A percentile compares a stretch with the other conserved stretches of the same genome.
Evolutionary conservation across 2,329 filamentous ascomycete species (phyloP).

Genomic region (Neonectria ditissima): DNA sequence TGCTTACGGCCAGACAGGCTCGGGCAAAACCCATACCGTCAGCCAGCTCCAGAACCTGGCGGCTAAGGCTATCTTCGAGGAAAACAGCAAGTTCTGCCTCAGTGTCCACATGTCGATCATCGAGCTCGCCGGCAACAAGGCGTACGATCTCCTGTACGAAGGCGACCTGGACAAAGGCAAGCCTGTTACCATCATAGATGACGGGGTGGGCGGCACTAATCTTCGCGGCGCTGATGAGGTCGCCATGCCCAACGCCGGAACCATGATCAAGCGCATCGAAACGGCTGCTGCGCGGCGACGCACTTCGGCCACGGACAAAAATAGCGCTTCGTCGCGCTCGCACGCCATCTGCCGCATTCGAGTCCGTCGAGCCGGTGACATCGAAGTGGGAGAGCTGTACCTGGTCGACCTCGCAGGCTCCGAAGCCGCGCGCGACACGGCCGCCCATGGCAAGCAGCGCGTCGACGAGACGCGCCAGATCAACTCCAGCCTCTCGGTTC

Average conservation of each 20-base stretch:
- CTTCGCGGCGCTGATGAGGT: slow-evolving; percentile 56
- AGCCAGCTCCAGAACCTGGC: slow-evolving; percentile 56
- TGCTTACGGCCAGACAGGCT: slow-evolving; percentile 62
- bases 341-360: slow-evolving; percentile 62
- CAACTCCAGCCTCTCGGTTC: slow-evolving; percentile 60
- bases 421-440: slow-evolving; percentile 59
- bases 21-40: slow-evolving; percentile 61
- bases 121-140: slow-evolving; percentile 54
- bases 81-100: slow-evolving; percentile 39
- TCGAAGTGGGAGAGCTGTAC: slow-evolving; percentile 58
- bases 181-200: slow-evolving; percentile 58
- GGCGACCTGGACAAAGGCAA: slow-evolving; percentile 56
- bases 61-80: slow-evolving; percentile 45
- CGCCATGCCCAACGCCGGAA: slow-evolving; percentile 32
- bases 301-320: slow-evolving; percentile 58
- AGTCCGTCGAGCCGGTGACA: slow-evolving; percentile 41
- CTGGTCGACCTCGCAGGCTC: slow-evolving; percentile 63
- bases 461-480: slow-evolving; percentile 62
- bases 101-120: slow-evolving; percentile 50
- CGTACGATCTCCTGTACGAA: slow-evolving; percentile 56
- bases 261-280: slow-evolving; percentile 51
- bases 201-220: slow-evolving; percentile 57
- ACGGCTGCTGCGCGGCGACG: slow-evolving; percentile 53
- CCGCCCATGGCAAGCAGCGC: slow-evolving; percentile 54
- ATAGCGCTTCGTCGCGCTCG: slow-evolving; percentile 61